Conservation (phyloP, 495 filamentous ascomycete genomes). For the Annulohypoxylon maeteangense region DNA sequence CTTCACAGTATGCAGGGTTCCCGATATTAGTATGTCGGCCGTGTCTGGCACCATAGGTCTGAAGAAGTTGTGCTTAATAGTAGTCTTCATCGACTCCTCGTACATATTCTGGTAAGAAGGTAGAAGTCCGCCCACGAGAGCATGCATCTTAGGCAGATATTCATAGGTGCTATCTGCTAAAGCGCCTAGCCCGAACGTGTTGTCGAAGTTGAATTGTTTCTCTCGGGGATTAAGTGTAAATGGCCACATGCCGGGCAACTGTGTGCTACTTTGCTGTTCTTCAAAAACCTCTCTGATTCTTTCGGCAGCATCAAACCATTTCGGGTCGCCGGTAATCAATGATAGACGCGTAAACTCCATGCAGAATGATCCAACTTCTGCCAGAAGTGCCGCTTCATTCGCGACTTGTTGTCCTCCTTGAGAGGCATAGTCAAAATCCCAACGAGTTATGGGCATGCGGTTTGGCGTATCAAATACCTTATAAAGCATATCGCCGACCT, state of each 20-base stretch:
- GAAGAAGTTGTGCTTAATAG: slow-evolving; percentile 75
- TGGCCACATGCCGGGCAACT: slow-evolving; percentile 71
- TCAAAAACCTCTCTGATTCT: slow-evolving; percentile 79
- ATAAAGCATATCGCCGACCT: slow-evolving; percentile 82
- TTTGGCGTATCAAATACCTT: slow-evolving; percentile 89
- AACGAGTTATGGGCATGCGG: slow-evolving; percentile 77
- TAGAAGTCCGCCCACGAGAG: slow-evolving; percentile 54
- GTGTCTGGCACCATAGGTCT: slow-evolving; percentile 68
- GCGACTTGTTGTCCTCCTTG: slow-evolving; percentile 79
- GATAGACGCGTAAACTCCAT: slow-evolving; percentile 87
- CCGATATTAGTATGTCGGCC: slow-evolving; percentile 75
- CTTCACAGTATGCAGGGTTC: slow-evolving; percentile 48
- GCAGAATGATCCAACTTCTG: slow-evolving; percentile 81
- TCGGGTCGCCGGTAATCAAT: slow-evolving; percentile 79
- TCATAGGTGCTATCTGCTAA: slow-evolving; percentile 90
- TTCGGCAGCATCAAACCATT: slow-evolving; percentile 86
- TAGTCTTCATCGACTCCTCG: slow-evolving; percentile 68
- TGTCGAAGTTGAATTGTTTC: slow-evolving; percentile 42
- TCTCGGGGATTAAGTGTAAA: slow-evolving; percentile 47
- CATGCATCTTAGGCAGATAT: slow-evolving; percentile 81
- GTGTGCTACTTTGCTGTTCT: slow-evolving; percentile 69
- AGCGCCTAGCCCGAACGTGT: slow-evolving; percentile 75
- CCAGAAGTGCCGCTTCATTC: slow-evolving; percentile 56
- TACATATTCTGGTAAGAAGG: slow-evolving; percentile 56
- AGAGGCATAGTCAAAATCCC: slow-evolving; percentile 79